These are phyloP conservation scores for Alternaria ventricosa DNA, from an alignment of 2,329 filamentous ascomycete genomes.

Conservation along the genomic window DNA sequence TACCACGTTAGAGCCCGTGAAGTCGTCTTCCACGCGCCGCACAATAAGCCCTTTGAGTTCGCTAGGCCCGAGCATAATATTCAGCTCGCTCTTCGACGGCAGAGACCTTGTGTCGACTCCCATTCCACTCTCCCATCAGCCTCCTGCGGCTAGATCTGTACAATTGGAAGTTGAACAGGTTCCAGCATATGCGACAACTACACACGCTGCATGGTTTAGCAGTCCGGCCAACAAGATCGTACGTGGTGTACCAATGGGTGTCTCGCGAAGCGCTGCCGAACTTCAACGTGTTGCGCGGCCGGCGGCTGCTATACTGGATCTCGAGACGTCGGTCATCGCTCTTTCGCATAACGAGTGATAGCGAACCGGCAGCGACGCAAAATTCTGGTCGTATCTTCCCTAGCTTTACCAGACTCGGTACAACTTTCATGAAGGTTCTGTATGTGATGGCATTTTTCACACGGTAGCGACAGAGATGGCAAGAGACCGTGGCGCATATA, in stretches of 20 bases:
- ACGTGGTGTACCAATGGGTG: neutral
- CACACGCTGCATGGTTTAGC: neutral
- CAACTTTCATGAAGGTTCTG: too few relatives aligned
- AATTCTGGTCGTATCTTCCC: neutral
- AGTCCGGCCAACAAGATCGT: neutral
- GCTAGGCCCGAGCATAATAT: constrained; percentile 1
- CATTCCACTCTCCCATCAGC: neutral
- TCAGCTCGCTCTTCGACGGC: neutral
- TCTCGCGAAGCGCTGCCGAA: neutral
- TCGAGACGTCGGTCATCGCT: neutral
- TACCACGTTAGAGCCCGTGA: neutral
- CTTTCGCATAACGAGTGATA: neutral
- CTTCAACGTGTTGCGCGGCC: neutral
- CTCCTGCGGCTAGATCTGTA: neutral
- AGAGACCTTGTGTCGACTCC: neutral
- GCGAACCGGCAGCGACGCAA: neutral
- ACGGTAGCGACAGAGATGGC: too few relatives aligned
- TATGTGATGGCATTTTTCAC: too few relatives aligned
- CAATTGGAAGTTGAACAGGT: neutral
- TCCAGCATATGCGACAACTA: neutral
- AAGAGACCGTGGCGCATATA: too few relatives aligned
- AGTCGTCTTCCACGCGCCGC: neutral
- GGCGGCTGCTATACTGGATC: neutral
- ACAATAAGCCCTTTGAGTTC: neutral
- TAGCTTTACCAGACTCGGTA: too few relatives aligned